phyloP scores from a whole-genome alignment of 257 asterid genomes.

The Petunia axillaris region DNA sequence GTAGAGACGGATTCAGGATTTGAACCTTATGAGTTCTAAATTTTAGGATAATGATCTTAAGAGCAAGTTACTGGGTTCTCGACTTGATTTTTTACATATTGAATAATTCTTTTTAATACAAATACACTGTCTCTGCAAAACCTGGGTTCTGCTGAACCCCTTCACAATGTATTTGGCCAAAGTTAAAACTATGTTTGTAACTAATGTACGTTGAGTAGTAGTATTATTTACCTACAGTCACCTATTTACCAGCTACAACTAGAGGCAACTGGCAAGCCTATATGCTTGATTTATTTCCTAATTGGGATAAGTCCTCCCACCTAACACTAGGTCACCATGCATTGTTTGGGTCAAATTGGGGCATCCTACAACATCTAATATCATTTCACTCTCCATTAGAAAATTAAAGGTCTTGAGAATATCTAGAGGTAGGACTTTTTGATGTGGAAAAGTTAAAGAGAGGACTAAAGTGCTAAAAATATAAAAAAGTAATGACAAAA shows the following conservation, averaged over 20 bases:
- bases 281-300: slow-evolving; percentile 27
- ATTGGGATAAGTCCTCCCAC: slow-evolving; percentile 22
- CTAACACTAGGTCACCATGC: slow-evolving; percentile 16
- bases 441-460: slow-evolving; percentile 9
- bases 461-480: neutral
- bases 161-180: too few relatives aligned
- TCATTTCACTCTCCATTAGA: slow-evolving; percentile 5
- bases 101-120: too few relatives aligned
- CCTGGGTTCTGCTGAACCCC: too few relatives aligned
- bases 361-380: slow-evolving; percentile 10
- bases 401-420: neutral
- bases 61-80: too few relatives aligned
- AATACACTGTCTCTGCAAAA: too few relatives aligned
- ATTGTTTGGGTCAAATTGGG: slow-evolving; percentile 30
- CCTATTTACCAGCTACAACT: neutral
- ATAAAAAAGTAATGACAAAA: neutral
- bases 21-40: too few relatives aligned
- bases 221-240: neutral
- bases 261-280: slow-evolving; percentile 1
- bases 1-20: too few relatives aligned
- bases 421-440: slow-evolving; percentile 11
- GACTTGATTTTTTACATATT: too few relatives aligned
- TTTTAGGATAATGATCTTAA: too few relatives aligned
- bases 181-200: too few relatives aligned
- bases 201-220: too few relatives aligned